Base-by-base conservation (phyloP, 495 filamentous ascomycete species). In the Amorphotheca resinae region DNA sequence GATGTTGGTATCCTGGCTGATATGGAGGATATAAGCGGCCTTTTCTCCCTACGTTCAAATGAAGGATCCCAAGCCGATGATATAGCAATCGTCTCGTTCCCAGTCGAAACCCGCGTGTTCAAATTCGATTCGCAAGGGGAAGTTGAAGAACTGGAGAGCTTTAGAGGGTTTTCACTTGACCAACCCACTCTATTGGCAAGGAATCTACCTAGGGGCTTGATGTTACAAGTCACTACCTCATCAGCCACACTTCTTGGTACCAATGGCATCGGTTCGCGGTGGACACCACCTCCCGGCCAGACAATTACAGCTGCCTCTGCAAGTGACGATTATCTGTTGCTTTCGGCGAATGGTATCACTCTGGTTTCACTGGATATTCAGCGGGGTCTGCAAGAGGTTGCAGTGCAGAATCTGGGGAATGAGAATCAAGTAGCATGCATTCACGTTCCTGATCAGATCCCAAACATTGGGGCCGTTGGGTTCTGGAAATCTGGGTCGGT, bases 81-180 rank as follows among this genome's bases (percentile, higher is more conserved):
- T 53, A 82, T 72, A 0, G 69, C 96, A 15, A 55, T 87, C 17
- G 80, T 84, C 9, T 87, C 87, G 0, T 86, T 93, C 42, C 67
- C 93, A 18, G 76, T 78, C 18, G 86, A 94, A 52, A 93, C 89
- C 1, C 67, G 91, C 36, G 65, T 89, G 7, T 95, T 96, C 57
- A 64, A 55, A 5, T 96, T 99, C 57, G 73, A 73, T 36, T 26
- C 65, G 0, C 66, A 78, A 21, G 88, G 85, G 3, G 84, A 87
- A 45, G 78, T 93, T 1, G 87, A 95, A 57, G 93, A 99, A 57
- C 50, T 94, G 15, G 77, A 83, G 6, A 59, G 68, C 0, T 88
- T 84, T 51, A 63, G 71, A 17, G 83, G 84, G 0, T 70, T 99
- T 41, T 53, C 64, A 6, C 57, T 96, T 25, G 61, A 72, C 25